Base-by-base conservation (phyloP, 2,329 filamentous ascomycete genomes). In the Paraphoma sp. region DNA sequence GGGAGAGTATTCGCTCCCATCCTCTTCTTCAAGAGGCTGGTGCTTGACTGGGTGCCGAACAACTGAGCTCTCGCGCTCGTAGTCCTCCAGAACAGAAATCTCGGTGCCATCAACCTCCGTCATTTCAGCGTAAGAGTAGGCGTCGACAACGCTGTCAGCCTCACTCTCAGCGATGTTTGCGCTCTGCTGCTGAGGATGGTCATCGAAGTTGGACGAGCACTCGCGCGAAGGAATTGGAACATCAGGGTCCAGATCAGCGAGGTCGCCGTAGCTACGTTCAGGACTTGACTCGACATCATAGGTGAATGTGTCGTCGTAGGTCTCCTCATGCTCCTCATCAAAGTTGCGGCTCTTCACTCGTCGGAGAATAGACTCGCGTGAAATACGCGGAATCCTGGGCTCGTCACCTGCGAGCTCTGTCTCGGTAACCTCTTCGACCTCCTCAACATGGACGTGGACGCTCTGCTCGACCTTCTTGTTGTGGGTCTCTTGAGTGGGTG, bases 141-240 rank as follows among this genome's bases (percentile, higher is more conserved):
- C 81, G 70, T 92, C 88, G 12, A 84, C 53, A 12, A 74, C 68
- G 44, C 73, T 75, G 45, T 76, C 72, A 7, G 57, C 79, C 30
- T 85, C 82, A 29, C 45, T 88, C 84, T 89, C 85, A 29, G 81
- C 78, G 18, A 82, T 80, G 69, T 89, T 83, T 46, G 89, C 83
- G 51, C 89, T 83, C 56, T 87, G 88, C 56, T 87, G 88, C 28
- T 81, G 83, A 59, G 83, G 84, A 42, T 84, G 82, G 23, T 87
- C 84, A n/a, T 84, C 82, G 42, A 87, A 73, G 40, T 86, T 80
- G 1, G 84, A 86, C 12, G 73, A 76, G 63, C 87, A 87, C 76
- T 97, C 94, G 12, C 92, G 89, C 36, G 92, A 96, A 17, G 92
- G 93, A 65, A 97, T 92, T 0, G 94, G 91, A 41, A 95, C 86